Evolutionary conservation across 2,329 filamentous ascomycete genomes (phyloP).

Genomic region (Penicillium sclerotigenum): DNA sequence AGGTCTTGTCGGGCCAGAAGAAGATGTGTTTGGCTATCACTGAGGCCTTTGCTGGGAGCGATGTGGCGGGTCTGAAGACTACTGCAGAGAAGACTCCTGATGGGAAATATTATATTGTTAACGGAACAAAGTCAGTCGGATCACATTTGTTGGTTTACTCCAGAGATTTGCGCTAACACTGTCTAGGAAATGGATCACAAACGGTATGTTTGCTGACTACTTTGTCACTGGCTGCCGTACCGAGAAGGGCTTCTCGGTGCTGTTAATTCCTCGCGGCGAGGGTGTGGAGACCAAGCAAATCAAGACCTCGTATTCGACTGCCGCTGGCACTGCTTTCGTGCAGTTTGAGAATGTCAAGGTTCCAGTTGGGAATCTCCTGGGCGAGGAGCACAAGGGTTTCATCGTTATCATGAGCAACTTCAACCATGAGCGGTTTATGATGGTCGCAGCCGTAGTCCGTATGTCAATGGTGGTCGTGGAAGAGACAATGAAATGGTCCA

Average conservation of each 20-base stretch:
- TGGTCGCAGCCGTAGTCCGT: conserved; percentile 65
- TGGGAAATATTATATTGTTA: conserved; percentile 66
- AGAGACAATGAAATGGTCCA: conserved; percentile 83
- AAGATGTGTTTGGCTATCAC: conserved; percentile 87
- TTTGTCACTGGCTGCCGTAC: conserved; percentile 79
- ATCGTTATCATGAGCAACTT: conserved; percentile 82
- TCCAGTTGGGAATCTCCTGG: conserved; percentile 71
- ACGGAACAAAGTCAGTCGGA: conserved; percentile 37
- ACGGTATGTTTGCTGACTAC: conserved; percentile 76
- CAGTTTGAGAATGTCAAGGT: conserved; percentile 87
- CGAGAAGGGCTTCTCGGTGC: conserved; percentile 72
- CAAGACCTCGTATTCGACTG: conserved; percentile 67
- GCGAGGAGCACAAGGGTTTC: conserved; percentile 82
- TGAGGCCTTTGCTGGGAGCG: conserved; percentile 80
- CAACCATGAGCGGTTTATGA: conserved; percentile 81
- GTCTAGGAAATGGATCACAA: conserved; percentile 83
- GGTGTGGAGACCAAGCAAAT: conserved; percentile 64
- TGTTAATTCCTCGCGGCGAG: conserved; percentile 70
- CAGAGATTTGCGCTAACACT: conserved; percentile 2
- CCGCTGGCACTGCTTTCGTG: conserved; percentile 75
- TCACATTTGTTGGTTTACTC: background rate
- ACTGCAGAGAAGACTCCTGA: conserved; percentile 74
- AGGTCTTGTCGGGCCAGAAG: conserved; percentile 76
- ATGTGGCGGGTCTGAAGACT: conserved; percentile 75
- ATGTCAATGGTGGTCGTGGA: conserved; percentile 68